phyloP scores from a whole-genome alignment of 306 rosid species.

The Vigna reflexopilosa region DNA sequence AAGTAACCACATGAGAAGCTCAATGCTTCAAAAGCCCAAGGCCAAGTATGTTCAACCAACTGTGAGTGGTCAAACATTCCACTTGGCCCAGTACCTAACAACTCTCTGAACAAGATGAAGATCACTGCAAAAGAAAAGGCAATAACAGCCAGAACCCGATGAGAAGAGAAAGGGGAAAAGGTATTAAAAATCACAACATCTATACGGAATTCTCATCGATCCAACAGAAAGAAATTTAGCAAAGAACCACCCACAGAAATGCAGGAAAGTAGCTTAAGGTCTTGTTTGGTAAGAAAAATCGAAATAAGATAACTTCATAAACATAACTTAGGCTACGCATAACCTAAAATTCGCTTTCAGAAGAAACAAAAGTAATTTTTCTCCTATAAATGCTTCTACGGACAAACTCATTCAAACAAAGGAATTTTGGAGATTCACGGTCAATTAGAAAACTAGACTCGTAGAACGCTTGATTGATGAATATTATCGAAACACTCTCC shows the following conservation, averaged over 20 bases:
- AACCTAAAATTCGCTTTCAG: background rate
- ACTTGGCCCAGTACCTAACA: slow-evolving; percentile 54
- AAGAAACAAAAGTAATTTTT: background rate
- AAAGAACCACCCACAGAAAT: background rate
- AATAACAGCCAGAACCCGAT: slow-evolving; percentile 13
- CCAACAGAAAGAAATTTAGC: slow-evolving; percentile 9
- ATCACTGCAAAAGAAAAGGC: slow-evolving; percentile 62
- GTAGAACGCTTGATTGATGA: background rate
- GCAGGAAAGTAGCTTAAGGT: background rate
- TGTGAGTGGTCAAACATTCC: slow-evolving; percentile 88
- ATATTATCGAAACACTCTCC: background rate
- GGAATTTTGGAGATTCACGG: slow-evolving; percentile 7
- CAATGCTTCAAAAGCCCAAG: slow-evolving; percentile 85
- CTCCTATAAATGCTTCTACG: background rate
- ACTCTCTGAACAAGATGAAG: slow-evolving; percentile 65
- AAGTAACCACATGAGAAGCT: slow-evolving; percentile 98
- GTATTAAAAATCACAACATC: slow-evolving; percentile 2
- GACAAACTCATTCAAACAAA: background rate
- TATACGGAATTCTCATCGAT: background rate
- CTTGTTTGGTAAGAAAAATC: background rate
- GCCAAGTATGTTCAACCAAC: slow-evolving; percentile 80
- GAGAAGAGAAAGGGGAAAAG: background rate
- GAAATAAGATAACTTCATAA: background rate
- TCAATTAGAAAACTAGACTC: slow-evolving; percentile 17
- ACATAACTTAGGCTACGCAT: background rate